phyloP scores from a whole-genome alignment of 2,329 filamentous ascomycete genomes.

The Fusarium oxysporum region DNA sequence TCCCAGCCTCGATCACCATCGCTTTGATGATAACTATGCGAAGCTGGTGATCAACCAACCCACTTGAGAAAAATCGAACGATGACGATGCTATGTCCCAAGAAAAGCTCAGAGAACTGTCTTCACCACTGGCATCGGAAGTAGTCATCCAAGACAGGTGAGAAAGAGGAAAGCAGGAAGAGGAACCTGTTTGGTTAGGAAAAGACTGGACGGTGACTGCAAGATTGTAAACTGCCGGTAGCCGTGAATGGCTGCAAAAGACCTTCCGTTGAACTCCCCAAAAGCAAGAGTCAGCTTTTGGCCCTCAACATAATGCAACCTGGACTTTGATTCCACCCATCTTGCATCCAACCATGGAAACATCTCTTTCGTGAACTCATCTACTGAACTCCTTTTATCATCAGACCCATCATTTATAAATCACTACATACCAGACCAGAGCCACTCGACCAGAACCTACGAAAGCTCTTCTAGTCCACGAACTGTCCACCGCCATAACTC shows the following conservation, averaged over 20 bases:
- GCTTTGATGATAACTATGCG: no score
- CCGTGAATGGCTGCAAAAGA: fast-evolving
- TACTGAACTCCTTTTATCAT: not conserved
- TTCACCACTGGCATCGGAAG: no score
- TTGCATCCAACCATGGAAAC: not conserved
- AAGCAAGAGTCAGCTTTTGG: not conserved
- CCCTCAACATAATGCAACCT: not conserved
- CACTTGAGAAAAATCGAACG: no score
- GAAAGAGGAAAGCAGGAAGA: not conserved
- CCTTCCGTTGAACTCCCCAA: not conserved
- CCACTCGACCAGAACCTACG: not conserved
- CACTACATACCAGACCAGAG: not conserved
- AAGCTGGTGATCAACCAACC: no score
- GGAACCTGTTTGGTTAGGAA: not conserved
- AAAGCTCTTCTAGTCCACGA: not conserved
- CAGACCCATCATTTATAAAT: not conserved
- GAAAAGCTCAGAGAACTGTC: no score
- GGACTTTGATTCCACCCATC: not conserved
- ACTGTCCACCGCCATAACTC: not conserved
- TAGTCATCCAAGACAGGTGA: no score
- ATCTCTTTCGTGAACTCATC: not conserved
- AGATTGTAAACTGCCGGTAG: not conserved
- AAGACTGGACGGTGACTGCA: not conserved
- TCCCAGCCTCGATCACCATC: no score
- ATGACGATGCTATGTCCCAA: no score